A percentile compares a stretch with the other conserved stretches of the same genome.
These are phyloP conservation scores for Camelina neglecta DNA, from an alignment of 345 rosid genomes.

Conservation along the genomic window DNA sequence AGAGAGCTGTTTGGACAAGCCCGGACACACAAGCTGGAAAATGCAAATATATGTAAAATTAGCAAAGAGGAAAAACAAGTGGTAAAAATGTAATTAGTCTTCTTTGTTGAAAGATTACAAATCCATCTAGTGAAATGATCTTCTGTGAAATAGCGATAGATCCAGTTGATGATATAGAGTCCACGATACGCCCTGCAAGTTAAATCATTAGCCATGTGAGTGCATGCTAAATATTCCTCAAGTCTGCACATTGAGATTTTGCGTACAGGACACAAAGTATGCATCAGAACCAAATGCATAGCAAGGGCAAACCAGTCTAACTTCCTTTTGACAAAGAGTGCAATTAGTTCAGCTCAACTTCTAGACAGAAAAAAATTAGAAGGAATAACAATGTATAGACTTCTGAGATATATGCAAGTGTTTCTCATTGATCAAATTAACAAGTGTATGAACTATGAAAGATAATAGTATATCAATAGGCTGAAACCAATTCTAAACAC, in stretches of 20 bases:
- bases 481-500: conserved; percentile 7
- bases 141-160: conserved; percentile 75
- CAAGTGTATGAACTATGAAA: neutral
- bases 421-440: conserved; percentile 9
- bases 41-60: conserved; percentile 30
- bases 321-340: neutral
- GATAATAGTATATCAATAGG: neutral
- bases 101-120: conserved; percentile 46
- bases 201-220: conserved; percentile 9
- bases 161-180: conserved; percentile 89
- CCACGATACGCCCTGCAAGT: conserved; percentile 82
- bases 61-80: conserved; percentile 4
- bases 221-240: neutral
- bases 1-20: conserved; percentile 82
- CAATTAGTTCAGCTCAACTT: neutral
- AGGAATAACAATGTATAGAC: neutral
- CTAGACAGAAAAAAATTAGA: neutral
- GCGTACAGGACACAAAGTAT: neutral
- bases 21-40: conserved; percentile 84
- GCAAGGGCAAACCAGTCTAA: conserved; percentile 1
- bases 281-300: conserved; percentile 14
- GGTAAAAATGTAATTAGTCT: neutral
- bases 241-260: conserved; percentile 13
- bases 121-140: conserved; percentile 76
- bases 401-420: conserved; percentile 1